Conservation (phyloP, 1,139 yeast genomes). For the Geotrichum carabidarum region DNA sequence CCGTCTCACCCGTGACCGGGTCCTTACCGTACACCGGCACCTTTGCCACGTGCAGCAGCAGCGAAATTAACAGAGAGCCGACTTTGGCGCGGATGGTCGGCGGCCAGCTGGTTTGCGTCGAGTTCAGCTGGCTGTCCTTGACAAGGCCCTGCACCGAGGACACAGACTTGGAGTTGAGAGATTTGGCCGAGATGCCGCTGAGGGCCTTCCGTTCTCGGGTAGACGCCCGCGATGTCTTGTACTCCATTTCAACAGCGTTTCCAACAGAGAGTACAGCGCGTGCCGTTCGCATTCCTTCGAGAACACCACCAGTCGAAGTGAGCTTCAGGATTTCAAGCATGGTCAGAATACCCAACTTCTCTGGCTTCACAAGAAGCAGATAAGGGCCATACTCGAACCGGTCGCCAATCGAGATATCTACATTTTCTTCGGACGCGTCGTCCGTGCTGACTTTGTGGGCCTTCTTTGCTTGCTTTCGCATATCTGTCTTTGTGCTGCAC, state of each 20-base stretch:
- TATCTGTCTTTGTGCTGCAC: conserved; percentile 19
- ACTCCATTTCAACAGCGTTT: conserved; percentile 78
- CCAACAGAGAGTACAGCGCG: conserved; percentile 80
- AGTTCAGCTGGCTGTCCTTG: conserved; percentile 30
- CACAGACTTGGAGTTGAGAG: conserved; percentile 14
- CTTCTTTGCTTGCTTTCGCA: conserved; percentile 12
- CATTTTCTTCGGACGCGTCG: conserved; percentile 20
- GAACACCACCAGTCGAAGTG: conserved; percentile 68
- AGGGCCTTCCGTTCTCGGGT: conserved; percentile 48
- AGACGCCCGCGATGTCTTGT: conserved; percentile 54
- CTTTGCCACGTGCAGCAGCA: conserved; percentile 74
- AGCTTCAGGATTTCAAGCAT: conserved; percentile 74
- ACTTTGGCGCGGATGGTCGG: conserved; percentile 65
- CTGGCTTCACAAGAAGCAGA: conserved; percentile 63
- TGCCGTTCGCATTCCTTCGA: conserved; percentile 83
- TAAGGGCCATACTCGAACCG: conserved; percentile 76
- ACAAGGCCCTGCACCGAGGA: conserved; percentile 24
- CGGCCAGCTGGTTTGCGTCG: conserved; percentile 53
- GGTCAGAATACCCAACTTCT: conserved; percentile 76
- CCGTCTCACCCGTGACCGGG: conserved; percentile 64
- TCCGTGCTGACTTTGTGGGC: conserved; percentile 5
- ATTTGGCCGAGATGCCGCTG: conserved; percentile 24
- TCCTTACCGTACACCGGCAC: conserved; percentile 73
- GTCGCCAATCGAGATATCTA: conserved; percentile 39
- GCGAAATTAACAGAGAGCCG: conserved; percentile 74